Evolutionary conservation across 1,284 basidiomycete species (phyloP).

Genomic region (Ustilago esculenta): DNA sequence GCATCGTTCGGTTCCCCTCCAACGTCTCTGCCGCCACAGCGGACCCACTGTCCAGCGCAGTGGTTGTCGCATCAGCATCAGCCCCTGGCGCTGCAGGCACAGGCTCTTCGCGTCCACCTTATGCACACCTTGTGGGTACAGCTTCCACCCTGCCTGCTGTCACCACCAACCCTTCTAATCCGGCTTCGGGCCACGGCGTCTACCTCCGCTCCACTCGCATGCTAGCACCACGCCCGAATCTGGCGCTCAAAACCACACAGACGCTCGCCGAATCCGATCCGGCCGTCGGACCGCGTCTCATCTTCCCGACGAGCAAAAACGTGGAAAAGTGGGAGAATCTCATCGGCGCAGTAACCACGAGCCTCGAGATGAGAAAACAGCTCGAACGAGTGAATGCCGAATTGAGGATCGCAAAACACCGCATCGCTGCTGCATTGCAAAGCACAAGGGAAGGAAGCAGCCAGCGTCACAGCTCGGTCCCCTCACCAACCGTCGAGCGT

Average conservation of each 20-base stretch:
- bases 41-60: background rate
- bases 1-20: constrained; percentile 58
- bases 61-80: background rate
- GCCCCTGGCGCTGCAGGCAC: constrained; percentile 1
- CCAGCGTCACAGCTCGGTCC: background rate
- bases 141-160: constrained; percentile 60
- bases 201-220: constrained; percentile 64
- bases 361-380: constrained; percentile 64
- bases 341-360: constrained; percentile 62
- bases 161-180: constrained; percentile 48
- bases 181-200: constrained; percentile 57
- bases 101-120: constrained; percentile 44
- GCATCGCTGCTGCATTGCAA: constrained; percentile 23
- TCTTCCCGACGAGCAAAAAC: constrained; percentile 64
- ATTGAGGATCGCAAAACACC: constrained; percentile 37
- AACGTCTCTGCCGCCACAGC: constrained; percentile 4
- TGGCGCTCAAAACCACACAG: constrained; percentile 53
- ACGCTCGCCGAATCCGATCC: constrained; percentile 57
- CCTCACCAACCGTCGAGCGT: too few species aligned
- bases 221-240: constrained; percentile 59
- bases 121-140: constrained; percentile 63
- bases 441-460: background rate
- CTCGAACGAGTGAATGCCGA: constrained; percentile 60
- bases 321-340: constrained; percentile 66
- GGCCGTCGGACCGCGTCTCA: constrained; percentile 53